Base-by-base conservation (phyloP, 768 basidiomycete genomes). In the Russula vinacea region DNA sequence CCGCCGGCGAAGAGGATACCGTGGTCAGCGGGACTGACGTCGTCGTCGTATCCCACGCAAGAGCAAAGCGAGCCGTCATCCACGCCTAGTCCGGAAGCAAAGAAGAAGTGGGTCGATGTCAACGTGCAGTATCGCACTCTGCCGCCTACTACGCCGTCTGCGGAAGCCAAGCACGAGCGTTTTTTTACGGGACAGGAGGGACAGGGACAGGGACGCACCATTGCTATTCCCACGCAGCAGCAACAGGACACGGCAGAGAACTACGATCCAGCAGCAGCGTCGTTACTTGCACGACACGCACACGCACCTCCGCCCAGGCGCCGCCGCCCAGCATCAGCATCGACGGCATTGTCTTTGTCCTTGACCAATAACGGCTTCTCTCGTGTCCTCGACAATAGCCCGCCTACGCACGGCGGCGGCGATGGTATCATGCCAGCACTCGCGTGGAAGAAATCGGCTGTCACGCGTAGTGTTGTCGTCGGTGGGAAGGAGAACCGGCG, bases 1-100 rank as follows among this genome's bases (percentile, higher is more conserved):
- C 58, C 58, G 11, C 61, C 64, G 14, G 56, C 64, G 14, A 60
- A 45, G 24, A 60, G 53, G 24, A 60, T 60, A 50, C 58, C 63
- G n/a, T 39, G 35, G 29, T 53, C 53, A 26, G 42, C n/a, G 6
- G 37, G n/a, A 16, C 49, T 33, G 52, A 7, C 39, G 3, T n/a
- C 53, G 26, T 35, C 4, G 39, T 16, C 39, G 44, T 44, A 17
- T n/a, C 24, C 35, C 10, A 59, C 33, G 9, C 35, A 8, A 22
- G 58, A 35, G 37, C 58, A 26, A 37, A 26, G 53, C 53, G 50
- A 35, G n/a, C 13, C 13, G n/a, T 42, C 53, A 0, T 39, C 26
- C 16, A 3, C 45, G 10, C 63, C n/a, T 9, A 51, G n/a, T 47
- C 22, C 26, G 17, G 62, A 52, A 39, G 16, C 9, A 26, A 58